Percentiles rank a stretch among this genome's conserved stretches.
Evolutionary conservation across 1,284 basidiomycete species (phyloP).

Genomic region (Ustilago crameri): DNA sequence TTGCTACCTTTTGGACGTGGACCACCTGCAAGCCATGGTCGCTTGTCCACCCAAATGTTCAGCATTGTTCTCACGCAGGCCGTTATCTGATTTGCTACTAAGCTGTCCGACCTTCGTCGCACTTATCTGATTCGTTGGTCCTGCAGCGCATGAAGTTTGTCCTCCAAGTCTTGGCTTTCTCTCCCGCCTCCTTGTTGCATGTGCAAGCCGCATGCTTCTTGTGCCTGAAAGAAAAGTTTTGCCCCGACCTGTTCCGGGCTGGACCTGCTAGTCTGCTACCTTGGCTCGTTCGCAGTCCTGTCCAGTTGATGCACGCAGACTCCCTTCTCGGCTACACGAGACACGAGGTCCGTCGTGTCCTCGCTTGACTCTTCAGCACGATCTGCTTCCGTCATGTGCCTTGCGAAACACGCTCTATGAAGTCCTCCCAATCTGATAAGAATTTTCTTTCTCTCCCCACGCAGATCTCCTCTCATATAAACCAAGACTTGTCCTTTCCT

Average conservation of each 20-base stretch:
- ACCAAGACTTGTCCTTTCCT: not conserved
- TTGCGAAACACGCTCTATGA: slow-evolving; percentile 4
- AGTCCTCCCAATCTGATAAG: slow-evolving; percentile 31
- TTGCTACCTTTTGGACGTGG: not conserved
- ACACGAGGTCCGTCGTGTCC: slow-evolving; percentile 1
- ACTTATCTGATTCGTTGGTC: slow-evolving; percentile 1
- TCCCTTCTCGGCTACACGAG: not conserved
- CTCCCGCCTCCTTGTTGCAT: slow-evolving; percentile 6
- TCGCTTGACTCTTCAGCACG: slow-evolving; percentile 11
- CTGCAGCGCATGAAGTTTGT: slow-evolving; percentile 22
- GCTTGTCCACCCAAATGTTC: not conserved
- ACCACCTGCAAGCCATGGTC: slow-evolving; percentile 11
- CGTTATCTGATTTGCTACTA: slow-evolving; percentile 17
- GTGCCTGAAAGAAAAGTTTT: slow-evolving; percentile 19
- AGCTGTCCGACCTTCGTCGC: not conserved
- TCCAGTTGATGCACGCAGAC: not conserved
- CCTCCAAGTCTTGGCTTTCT: slow-evolving; percentile 10
- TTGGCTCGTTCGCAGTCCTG: not conserved
- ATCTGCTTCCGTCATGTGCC: slow-evolving; percentile 1
- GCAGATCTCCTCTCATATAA: not conserved
- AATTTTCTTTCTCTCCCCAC: not conserved
- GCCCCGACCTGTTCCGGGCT: slow-evolving; percentile 10
- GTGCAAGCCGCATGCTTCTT: slow-evolving; percentile 7
- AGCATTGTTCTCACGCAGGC: not conserved
- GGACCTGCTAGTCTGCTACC: not conserved